These are phyloP conservation scores for Croton setiger DNA, from an alignment of 441 rosid genomes.

Conservation along the genomic window DNA sequence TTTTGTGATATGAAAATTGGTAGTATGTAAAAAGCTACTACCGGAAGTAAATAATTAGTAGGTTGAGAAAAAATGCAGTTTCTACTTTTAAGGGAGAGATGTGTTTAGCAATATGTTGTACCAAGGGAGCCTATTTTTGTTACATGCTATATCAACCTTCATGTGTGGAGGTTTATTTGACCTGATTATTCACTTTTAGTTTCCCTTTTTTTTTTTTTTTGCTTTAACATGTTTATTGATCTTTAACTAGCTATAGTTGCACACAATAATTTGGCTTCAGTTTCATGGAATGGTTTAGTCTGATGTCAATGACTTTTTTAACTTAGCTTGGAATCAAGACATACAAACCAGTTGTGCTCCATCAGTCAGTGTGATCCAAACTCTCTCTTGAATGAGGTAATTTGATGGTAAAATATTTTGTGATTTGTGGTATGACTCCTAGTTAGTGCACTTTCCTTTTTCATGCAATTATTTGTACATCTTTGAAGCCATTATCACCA, in stretches of 20 bases:
- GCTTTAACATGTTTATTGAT: background rate
- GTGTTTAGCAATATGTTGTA: background rate
- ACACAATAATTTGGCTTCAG: background rate
- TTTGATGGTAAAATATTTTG: background rate
- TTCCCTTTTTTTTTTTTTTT: background rate
- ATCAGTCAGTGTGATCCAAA: slow-evolving; percentile 86
- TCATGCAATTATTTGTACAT: background rate
- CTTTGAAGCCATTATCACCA: background rate
- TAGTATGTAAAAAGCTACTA: background rate
- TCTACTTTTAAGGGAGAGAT: background rate
- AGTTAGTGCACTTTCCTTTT: background rate
- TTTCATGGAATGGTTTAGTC: slow-evolving; percentile 17
- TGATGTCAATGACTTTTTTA: slow-evolving; percentile 27
- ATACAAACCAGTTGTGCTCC: slow-evolving; percentile 90
- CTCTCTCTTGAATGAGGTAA: slow-evolving; percentile 91
- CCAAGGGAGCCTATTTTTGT: background rate
- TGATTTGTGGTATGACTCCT: background rate
- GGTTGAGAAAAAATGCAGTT: background rate
- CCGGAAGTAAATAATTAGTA: background rate
- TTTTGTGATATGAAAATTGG: background rate
- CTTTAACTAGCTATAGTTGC: background rate
- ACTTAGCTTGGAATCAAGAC: slow-evolving; percentile 80
- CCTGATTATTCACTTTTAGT: background rate
- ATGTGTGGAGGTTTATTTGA: background rate
- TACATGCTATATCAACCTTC: background rate